phyloP scores from a whole-genome alignment of 2,329 filamentous ascomycete genomes.

The Triangularia setosa region DNA sequence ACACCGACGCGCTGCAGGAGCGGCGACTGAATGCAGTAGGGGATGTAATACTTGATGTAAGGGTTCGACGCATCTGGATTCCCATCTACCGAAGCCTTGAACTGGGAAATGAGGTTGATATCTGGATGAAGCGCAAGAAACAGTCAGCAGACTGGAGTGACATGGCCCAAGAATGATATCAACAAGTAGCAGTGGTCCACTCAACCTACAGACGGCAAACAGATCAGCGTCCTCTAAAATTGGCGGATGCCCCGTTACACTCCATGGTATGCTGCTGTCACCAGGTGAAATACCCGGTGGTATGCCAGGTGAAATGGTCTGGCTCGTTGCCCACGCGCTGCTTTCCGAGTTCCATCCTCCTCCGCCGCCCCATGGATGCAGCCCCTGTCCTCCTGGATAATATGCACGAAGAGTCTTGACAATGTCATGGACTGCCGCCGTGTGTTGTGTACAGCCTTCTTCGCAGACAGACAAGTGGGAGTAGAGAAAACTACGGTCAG shows the following conservation, averaged over 20 bases:
- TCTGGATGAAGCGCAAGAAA: conserved; percentile 32
- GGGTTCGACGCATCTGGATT: conserved; percentile 40
- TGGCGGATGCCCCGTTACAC: conserved; percentile 34
- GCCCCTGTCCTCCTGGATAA: conserved; percentile 16
- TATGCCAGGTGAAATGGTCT: background rate
- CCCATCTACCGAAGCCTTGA: conserved; percentile 49
- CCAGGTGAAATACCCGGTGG: background rate
- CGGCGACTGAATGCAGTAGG: conserved; percentile 46
- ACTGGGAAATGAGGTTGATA: conserved; percentile 46
- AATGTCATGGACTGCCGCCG: conserved; percentile 29
- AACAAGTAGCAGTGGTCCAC: background rate
- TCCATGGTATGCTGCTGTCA: conserved; percentile 10
- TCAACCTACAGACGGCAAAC: conserved; percentile 44
- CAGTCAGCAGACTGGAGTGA: background rate
- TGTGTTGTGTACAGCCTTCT: conserved; percentile 27
- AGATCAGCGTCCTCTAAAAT: conserved; percentile 42
- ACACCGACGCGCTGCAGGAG: conserved; percentile 46
- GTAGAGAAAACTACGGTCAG: conserved; percentile 13
- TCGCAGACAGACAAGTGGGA: conserved; percentile 21
- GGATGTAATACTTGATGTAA: conserved; percentile 46
- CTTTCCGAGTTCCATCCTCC: conserved; percentile 10
- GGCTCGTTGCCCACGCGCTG: conserved; percentile 19
- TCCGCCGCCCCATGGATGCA: conserved; percentile 5
- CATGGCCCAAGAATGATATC: background rate
- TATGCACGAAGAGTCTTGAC: conserved; percentile 28